Evolutionary conservation across 441 rosid species (phyloP).

Genomic region (Breynia disticha): DNA sequence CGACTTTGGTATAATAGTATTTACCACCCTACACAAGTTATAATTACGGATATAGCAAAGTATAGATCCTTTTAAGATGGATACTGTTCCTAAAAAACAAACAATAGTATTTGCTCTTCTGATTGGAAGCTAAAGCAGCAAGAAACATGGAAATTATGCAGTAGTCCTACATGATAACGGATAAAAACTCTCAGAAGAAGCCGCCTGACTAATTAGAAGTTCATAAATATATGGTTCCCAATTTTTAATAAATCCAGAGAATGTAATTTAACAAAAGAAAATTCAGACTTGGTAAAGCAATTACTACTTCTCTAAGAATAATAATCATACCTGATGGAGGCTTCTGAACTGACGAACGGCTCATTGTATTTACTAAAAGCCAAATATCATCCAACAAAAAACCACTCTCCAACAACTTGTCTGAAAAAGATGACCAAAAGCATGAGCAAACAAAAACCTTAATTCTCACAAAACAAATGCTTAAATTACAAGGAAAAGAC

Average conservation of each 20-base stretch:
- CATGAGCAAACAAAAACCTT: background rate
- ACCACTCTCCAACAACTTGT: conserved; percentile 1
- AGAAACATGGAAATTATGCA: background rate
- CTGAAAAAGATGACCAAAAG: conserved; percentile 7
- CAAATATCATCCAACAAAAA: conserved; percentile 26
- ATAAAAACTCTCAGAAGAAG: background rate
- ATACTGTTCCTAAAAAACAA: too few relatives aligned
- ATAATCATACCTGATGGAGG: conserved; percentile 30
- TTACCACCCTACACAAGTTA: too few relatives aligned
- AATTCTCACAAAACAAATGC: background rate
- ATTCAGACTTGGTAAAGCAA: background rate
- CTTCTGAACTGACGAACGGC: conserved; percentile 15
- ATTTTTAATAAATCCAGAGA: background rate
- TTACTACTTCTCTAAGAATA: conserved; percentile 14
- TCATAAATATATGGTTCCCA: background rate
- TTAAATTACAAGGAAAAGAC: background rate
- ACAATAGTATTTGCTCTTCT: background rate
- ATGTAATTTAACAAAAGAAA: background rate
- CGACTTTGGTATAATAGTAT: too few relatives aligned
- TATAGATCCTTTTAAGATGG: too few relatives aligned
- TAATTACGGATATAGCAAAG: too few relatives aligned
- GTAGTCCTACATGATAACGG: background rate
- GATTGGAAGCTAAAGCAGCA: background rate
- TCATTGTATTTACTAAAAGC: conserved; percentile 26
- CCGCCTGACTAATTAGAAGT: background rate